Conservation (phyloP, 2,329 filamentous ascomycete species). For the Nannizziopsis arthrosporioides region DNA sequence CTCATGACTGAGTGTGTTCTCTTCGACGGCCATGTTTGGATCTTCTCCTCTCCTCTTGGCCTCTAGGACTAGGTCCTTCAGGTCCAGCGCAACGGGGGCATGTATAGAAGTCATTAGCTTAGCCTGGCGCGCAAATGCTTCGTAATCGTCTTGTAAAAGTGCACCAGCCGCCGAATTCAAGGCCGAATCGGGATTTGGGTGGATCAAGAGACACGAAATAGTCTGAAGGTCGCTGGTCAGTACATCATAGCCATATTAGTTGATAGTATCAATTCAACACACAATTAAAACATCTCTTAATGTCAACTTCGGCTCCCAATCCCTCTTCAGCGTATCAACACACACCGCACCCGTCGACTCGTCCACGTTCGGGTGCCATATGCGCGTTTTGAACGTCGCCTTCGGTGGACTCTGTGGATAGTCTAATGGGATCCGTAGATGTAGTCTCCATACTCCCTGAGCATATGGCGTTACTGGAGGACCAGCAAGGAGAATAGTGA, state of each 20-base stretch:
- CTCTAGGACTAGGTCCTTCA: conserved; percentile 38
- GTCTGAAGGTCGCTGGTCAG: conserved; percentile 28
- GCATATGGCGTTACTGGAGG: conserved; percentile 50
- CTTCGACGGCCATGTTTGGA: conserved; percentile 17
- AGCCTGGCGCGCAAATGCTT: conserved; percentile 45
- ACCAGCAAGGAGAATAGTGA: conserved; percentile 48
- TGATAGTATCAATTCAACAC: conserved; percentile 16
- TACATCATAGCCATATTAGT: not conserved
- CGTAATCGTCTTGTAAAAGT: conserved; percentile 48
- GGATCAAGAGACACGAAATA: conserved; percentile 51
- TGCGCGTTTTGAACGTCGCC: conserved; percentile 48
- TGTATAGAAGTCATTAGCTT: conserved; percentile 53
- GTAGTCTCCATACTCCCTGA: conserved; percentile 47
- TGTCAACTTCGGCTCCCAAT: conserved; percentile 49
- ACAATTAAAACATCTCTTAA: conserved; percentile 47
- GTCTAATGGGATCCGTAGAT: conserved; percentile 48
- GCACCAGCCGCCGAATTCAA: conserved; percentile 50
- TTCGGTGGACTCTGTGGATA: conserved; percentile 43
- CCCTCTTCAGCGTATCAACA: conserved; percentile 53
- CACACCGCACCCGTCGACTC: conserved; percentile 51
- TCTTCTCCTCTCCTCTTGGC: conserved; percentile 47
- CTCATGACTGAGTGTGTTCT: conserved; percentile 18
- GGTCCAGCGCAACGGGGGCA: conserved; percentile 40
- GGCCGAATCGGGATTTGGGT: conserved; percentile 53
- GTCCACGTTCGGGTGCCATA: conserved; percentile 56